These are phyloP conservation scores for Dendrostoma leiphaemia DNA, from an alignment of 2,329 filamentous ascomycete genomes.

Conservation along the genomic window DNA sequence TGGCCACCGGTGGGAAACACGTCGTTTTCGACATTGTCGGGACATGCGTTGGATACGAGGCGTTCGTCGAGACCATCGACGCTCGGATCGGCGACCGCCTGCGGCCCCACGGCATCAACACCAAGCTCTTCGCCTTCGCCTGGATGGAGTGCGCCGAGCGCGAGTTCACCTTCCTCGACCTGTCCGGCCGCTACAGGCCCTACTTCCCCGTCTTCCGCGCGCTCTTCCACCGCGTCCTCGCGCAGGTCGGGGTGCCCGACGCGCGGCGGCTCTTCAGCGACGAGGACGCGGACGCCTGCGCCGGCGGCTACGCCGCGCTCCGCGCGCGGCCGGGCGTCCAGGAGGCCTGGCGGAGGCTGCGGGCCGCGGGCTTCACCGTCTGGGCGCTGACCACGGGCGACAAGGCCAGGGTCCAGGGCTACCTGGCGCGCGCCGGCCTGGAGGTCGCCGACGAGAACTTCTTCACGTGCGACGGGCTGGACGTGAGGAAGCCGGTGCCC, in stretches of 20 bases:
- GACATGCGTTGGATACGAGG: constrained; percentile 46
- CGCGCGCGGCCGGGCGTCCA: constrained; percentile 36
- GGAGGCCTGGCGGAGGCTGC: constrained; percentile 41
- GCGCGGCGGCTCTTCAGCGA: constrained; percentile 40
- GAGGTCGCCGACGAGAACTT: constrained; percentile 50
- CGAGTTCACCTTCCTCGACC: constrained; percentile 48
- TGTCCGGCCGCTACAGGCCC: constrained; percentile 40
- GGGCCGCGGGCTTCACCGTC: constrained; percentile 45
- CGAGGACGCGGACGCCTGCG: constrained; percentile 38
- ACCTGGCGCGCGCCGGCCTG: constrained; percentile 47
- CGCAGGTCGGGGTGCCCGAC: constrained; percentile 40
- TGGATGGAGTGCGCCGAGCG: constrained; percentile 47
- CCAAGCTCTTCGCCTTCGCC: constrained; percentile 41
- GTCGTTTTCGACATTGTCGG: constrained; percentile 53
- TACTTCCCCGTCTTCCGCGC: constrained; percentile 41
- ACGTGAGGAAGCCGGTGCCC: constrained; percentile 49
- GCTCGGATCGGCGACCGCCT: constrained; percentile 40
- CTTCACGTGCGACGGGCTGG: constrained; percentile 46
- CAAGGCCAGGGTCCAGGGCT: constrained; percentile 45
- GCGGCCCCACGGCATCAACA: constrained; percentile 34
- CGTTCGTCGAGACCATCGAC: constrained; percentile 40
- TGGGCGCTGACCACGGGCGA: constrained; percentile 56
- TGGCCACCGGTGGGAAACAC: constrained; percentile 32
- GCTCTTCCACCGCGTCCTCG: constrained; percentile 48
- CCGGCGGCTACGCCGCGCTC: constrained; percentile 36